Conservation (phyloP, 495 filamentous ascomycete genomes). For the Aspergillus campestris region DNA sequence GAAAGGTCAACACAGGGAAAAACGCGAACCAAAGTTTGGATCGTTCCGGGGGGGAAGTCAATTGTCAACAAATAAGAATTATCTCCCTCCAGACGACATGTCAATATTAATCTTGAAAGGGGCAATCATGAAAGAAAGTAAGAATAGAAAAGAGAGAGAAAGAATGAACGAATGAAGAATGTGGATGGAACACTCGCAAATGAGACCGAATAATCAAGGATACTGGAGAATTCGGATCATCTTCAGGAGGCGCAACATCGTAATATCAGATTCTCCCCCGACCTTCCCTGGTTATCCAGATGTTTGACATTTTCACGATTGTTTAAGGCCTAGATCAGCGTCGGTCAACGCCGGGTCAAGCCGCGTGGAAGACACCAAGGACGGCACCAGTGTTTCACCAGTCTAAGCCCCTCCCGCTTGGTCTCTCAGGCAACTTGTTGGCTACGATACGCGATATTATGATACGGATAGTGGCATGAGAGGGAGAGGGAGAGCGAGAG, state of each 20-base stretch:
- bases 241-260: background rate
- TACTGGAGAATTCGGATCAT: background rate
- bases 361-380: conserved; percentile 16
- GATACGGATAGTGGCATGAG: too few species aligned
- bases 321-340: background rate
- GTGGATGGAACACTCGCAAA: too few species aligned
- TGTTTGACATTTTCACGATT: background rate
- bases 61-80: too few species aligned
- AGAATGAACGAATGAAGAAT: background rate
- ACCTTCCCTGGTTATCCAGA: too few species aligned
- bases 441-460: too few species aligned
- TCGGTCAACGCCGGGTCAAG: conserved; percentile 8
- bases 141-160: background rate
- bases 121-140: background rate
- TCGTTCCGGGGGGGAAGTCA: too few species aligned
- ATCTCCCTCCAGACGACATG: too few species aligned
- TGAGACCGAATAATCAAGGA: background rate
- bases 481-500: too few species aligned
- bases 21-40: too few species aligned
- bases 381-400: conserved; percentile 38
- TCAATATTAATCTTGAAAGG: too few species aligned
- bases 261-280: background rate
- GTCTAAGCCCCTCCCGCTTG: conserved; percentile 1
- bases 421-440: conserved; percentile 31
- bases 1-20: too few species aligned